phyloP scores from a whole-genome alignment of 192 early-diverging fungal species.

The Coemansia sp. region DNA sequence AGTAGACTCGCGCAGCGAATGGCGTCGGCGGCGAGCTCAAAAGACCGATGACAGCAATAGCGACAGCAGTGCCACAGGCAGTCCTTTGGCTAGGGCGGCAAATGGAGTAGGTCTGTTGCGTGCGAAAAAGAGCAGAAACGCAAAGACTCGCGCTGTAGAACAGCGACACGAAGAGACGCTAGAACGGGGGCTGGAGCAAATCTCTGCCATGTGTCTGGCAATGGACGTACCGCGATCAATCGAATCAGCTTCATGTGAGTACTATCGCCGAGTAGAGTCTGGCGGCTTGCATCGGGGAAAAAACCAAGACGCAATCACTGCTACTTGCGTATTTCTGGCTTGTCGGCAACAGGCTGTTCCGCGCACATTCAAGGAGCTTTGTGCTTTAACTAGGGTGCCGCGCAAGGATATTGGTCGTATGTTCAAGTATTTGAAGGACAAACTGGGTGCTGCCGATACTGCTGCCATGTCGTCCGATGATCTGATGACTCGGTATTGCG shows the following conservation, averaged over 20 bases:
- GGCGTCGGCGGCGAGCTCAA: conserved; percentile 60
- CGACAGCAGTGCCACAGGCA: conserved; percentile 71
- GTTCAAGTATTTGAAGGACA: conserved; percentile 59
- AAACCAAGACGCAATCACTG: conserved; percentile 80
- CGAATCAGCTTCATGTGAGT: conserved; percentile 80
- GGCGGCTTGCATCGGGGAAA: conserved; percentile 83
- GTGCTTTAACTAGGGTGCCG: conserved; percentile 83
- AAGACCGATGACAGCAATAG: conserved; percentile 89
- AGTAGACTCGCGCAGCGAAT: conserved; percentile 90
- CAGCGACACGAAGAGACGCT: conserved; percentile 78
- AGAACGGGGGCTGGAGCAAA: conserved; percentile 75
- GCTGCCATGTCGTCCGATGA: conserved; percentile 72
- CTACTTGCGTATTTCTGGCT: conserved; percentile 92
- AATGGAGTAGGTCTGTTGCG: conserved; percentile 4
- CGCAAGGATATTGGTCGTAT: conserved; percentile 94
- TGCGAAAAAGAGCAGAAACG: conserved; percentile 28
- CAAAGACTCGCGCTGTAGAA: conserved; percentile 61
- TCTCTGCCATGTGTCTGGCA: conserved; percentile 76
- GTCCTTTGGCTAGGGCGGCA: neutral
- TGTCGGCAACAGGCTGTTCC: conserved; percentile 83
- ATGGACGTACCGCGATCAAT: conserved; percentile 80
- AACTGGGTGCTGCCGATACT: conserved; percentile 61
- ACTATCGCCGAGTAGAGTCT: conserved; percentile 86
- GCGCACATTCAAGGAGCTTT: conserved; percentile 95
- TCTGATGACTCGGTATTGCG: conserved; percentile 81